phyloP scores from a whole-genome alignment of 441 rosid species.

The Omphalea diandra region DNA sequence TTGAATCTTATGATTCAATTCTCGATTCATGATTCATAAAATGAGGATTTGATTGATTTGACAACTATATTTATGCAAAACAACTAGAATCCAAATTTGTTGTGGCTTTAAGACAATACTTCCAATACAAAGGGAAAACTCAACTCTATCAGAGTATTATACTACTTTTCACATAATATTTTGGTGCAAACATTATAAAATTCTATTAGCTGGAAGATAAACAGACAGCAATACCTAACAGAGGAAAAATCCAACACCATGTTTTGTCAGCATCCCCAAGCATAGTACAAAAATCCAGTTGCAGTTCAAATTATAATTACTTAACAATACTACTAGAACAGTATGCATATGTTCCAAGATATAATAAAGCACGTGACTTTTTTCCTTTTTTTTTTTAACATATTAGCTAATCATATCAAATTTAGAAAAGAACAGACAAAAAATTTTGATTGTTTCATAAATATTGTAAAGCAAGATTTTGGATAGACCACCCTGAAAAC shows the following conservation, averaged over 20 bases:
- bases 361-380: not conserved
- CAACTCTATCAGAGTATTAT: not conserved
- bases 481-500: not conserved
- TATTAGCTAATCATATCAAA: not conserved
- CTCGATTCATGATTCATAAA: too few relatives aligned
- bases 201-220: not conserved
- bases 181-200: not conserved
- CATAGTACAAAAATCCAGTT: not conserved
- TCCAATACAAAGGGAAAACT: not conserved
- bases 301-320: not conserved
- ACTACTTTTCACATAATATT: not conserved
- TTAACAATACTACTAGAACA: too few relatives aligned
- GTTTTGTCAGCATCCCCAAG: not conserved
- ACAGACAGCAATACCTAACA: not conserved
- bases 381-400: not conserved
- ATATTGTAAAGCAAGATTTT: not conserved
- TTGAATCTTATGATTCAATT: too few relatives aligned
- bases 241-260: not conserved
- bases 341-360: not conserved
- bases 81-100: too few relatives aligned
- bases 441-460: not conserved
- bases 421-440: not conserved
- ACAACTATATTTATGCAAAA: too few relatives aligned
- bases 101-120: not conserved
- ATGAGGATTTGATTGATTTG: too few relatives aligned